Conservation (phyloP, 2,329 filamentous ascomycete species). For the Nemania serpens region DNA sequence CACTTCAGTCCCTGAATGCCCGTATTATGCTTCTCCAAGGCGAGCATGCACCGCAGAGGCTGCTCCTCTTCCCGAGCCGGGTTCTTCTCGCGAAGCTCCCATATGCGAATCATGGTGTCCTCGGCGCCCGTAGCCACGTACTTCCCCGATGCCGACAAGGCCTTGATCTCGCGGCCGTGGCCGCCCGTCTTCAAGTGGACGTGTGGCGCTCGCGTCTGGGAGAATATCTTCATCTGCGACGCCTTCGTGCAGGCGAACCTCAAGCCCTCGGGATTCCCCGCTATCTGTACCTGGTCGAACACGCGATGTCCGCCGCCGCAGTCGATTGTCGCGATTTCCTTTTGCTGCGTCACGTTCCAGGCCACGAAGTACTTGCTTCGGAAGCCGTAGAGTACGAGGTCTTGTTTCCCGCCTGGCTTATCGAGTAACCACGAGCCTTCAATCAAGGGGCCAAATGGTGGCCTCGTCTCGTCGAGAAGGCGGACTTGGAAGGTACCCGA, state of each 20-base stretch:
- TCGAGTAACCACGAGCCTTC: slow-evolving; percentile 68
- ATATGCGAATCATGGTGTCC: slow-evolving; percentile 77
- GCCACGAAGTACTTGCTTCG: slow-evolving; percentile 77
- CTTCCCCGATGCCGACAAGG: slow-evolving; percentile 46
- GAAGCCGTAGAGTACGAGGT: slow-evolving; percentile 81
- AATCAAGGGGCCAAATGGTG: slow-evolving; percentile 76
- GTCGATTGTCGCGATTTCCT: slow-evolving; percentile 72
- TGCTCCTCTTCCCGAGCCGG: neutral
- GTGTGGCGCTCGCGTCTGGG: slow-evolving; percentile 45
- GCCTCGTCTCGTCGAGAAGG: slow-evolving; percentile 68
- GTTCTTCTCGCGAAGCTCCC: slow-evolving; percentile 48
- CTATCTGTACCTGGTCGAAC: slow-evolving; percentile 58
- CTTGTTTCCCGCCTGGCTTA: slow-evolving; percentile 41
- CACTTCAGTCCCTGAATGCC: slow-evolving; percentile 83
- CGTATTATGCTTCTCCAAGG: slow-evolving; percentile 77
- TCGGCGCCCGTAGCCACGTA: slow-evolving; percentile 71
- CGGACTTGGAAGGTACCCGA: slow-evolving; percentile 39
- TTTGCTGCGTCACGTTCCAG: slow-evolving; percentile 75
- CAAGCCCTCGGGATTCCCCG: slow-evolving; percentile 41
- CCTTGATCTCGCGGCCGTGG: slow-evolving; percentile 85
- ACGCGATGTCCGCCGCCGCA: slow-evolving; percentile 85
- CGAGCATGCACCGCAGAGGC: slow-evolving; percentile 57
- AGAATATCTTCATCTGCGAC: slow-evolving; percentile 55
- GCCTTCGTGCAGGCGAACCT: slow-evolving; percentile 78
- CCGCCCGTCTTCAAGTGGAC: slow-evolving; percentile 68